A percentile compares a stretch with the other conserved stretches of the same genome.
Evolutionary conservation across 148 eudicot genomes (phyloP).

Genomic region (Persicaria maculosa): DNA sequence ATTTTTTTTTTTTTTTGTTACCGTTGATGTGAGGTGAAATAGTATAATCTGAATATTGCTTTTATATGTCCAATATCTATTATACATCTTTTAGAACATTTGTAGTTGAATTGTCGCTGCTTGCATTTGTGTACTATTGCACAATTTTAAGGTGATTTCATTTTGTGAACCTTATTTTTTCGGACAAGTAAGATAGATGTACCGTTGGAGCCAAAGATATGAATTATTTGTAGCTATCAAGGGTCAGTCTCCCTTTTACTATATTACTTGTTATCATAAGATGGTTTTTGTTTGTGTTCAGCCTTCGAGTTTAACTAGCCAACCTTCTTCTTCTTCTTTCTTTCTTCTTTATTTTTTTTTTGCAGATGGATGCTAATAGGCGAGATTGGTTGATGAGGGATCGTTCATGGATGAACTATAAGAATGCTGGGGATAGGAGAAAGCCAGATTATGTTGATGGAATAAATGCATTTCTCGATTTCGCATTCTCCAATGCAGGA

Average conservation of each 20-base stretch:
- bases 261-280: neutral
- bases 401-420: constrained; percentile 17
- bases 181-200: neutral
- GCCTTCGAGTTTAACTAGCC: neutral
- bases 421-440: constrained; percentile 11
- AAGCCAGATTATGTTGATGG: constrained; percentile 8
- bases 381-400: constrained; percentile 7
- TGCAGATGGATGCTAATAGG: constrained; percentile 12
- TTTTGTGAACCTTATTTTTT: neutral
- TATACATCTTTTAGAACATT: neutral
- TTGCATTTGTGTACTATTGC: neutral
- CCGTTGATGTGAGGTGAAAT: neutral
- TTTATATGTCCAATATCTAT: neutral
- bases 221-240: neutral
- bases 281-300: neutral
- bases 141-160: neutral
- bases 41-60: neutral
- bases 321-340: neutral
- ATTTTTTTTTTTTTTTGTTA: neutral
- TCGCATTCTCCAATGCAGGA: constrained; percentile 11
- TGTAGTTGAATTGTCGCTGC: neutral
- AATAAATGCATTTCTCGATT: constrained; percentile 2
- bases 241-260: neutral
- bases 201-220: neutral
- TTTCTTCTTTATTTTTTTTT: no score